These are phyloP conservation scores for Tarenaya hassleriana DNA, from an alignment of 345 rosid species.

Conservation along the genomic window DNA sequence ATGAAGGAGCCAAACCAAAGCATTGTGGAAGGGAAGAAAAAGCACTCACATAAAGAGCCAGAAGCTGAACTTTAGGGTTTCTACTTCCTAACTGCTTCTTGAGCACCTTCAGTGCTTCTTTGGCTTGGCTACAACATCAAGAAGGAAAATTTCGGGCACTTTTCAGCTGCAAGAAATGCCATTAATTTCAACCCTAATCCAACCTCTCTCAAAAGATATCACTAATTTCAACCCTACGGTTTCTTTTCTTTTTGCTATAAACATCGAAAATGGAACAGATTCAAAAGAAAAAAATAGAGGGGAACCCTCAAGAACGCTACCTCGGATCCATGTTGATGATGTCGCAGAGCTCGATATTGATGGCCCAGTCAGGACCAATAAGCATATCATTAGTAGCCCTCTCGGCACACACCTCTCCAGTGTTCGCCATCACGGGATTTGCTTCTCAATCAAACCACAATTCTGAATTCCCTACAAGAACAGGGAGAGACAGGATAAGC, in stretches of 20 bases:
- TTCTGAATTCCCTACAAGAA: conserved; percentile 23
- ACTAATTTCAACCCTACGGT: no score
- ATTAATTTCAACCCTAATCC: no score
- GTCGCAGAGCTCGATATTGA: conserved; percentile 90
- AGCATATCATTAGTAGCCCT: conserved; percentile 89
- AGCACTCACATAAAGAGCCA: conserved; percentile 72
- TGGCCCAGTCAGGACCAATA: conserved; percentile 94
- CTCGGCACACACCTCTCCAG: conserved; percentile 77
- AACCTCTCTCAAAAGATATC: no score
- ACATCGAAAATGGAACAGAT: no score
- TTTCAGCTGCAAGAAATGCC: background rate
- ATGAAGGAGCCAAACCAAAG: no score
- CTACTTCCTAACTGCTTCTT: conserved; percentile 89
- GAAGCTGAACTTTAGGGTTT: conserved; percentile 80
- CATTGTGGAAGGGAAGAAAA: background rate
- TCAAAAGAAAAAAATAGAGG: background rate
- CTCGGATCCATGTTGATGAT: conserved; percentile 82
- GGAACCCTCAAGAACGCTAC: conserved; percentile 33
- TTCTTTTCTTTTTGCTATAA: no score
- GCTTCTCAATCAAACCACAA: conserved; percentile 15
- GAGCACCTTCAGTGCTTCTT: conserved; percentile 80
- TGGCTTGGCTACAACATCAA: conserved; percentile 61
- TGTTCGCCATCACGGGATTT: conserved; percentile 49
- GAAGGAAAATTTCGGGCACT: background rate
- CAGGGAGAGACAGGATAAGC: conserved; percentile 12